Conservation (phyloP, 2,329 filamentous ascomycete genomes). For the Colletotrichum liriopes region DNA sequence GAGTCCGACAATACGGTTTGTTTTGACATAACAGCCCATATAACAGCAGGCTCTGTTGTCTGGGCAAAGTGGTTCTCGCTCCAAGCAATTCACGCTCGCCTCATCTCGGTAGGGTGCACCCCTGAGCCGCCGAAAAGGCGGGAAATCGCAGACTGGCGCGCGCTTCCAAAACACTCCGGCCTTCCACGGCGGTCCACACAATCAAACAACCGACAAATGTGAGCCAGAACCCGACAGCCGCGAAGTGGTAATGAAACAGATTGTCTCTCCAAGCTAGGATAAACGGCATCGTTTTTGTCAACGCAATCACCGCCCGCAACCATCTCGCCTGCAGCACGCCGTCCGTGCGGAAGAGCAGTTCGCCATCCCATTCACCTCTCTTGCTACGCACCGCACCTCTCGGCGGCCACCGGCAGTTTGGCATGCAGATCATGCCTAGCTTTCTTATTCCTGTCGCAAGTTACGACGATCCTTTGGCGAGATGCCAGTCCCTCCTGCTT, state of each 20-base stretch:
- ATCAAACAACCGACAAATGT: slow-evolving; percentile 21
- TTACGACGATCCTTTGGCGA: slow-evolving; percentile 14
- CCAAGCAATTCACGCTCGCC: background rate
- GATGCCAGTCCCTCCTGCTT: background rate
- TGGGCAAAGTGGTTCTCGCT: slow-evolving; percentile 6
- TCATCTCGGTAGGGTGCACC: slow-evolving; percentile 3
- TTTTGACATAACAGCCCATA: slow-evolving; percentile 4
- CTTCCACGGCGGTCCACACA: slow-evolving; percentile 10
- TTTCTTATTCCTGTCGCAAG: slow-evolving; percentile 36
- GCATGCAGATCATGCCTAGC: slow-evolving; percentile 6
- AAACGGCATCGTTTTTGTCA: background rate
- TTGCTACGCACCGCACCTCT: slow-evolving; percentile 1
- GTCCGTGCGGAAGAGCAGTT: background rate
- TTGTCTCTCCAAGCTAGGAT: slow-evolving; percentile 8
- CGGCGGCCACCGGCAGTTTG: slow-evolving; percentile 30
- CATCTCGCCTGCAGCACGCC: slow-evolving; percentile 6
- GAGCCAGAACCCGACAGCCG: background rate
- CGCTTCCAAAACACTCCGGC: slow-evolving; percentile 36
- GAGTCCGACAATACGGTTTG: background rate
- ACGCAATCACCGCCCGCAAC: slow-evolving; percentile 9
- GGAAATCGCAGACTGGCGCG: slow-evolving; percentile 29
- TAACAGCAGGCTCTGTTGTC: slow-evolving; percentile 7
- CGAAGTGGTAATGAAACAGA: slow-evolving; percentile 25
- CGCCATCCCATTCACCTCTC: slow-evolving; percentile 2
- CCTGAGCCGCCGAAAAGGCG: slow-evolving; percentile 11